Evolutionary conservation across 2,329 filamentous ascomycete species (phyloP).

Genomic region (Aspergillus hiratsukae): DNA sequence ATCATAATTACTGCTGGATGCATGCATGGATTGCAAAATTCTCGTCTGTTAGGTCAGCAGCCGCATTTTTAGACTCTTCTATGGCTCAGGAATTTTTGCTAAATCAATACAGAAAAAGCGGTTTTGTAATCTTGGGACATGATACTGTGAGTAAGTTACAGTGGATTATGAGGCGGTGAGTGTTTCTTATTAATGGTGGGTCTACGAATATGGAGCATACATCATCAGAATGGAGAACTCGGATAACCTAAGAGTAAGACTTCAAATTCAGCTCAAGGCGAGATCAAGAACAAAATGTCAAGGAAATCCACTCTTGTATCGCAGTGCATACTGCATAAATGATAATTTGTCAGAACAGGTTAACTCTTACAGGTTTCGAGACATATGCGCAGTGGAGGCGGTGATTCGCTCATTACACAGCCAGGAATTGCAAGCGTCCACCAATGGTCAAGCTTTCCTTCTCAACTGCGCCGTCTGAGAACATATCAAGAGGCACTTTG

Average conservation of each 20-base stretch:
- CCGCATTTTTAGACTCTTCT: slow-evolving; percentile 6
- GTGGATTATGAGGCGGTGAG: not conserved
- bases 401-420: not conserved
- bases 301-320: not conserved
- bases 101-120: not conserved
- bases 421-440: not conserved
- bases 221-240: not conserved
- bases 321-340: not conserved
- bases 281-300: not conserved
- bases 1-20: not conserved
- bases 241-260: not conserved
- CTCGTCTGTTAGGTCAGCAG: slow-evolving; percentile 6
- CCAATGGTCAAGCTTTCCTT: not conserved
- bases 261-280: not conserved
- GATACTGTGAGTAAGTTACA: not conserved
- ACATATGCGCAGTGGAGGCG: not conserved
- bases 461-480: not conserved
- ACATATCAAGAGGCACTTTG: not conserved
- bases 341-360: not conserved
- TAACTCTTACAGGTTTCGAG: not conserved
- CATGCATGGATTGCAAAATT: not conserved
- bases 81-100: slow-evolving; percentile 8
- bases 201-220: not conserved
- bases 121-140: not conserved
- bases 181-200: not conserved